Conservation (phyloP, 495 filamentous ascomycete genomes). For the Amniculicola lignicola region DNA sequence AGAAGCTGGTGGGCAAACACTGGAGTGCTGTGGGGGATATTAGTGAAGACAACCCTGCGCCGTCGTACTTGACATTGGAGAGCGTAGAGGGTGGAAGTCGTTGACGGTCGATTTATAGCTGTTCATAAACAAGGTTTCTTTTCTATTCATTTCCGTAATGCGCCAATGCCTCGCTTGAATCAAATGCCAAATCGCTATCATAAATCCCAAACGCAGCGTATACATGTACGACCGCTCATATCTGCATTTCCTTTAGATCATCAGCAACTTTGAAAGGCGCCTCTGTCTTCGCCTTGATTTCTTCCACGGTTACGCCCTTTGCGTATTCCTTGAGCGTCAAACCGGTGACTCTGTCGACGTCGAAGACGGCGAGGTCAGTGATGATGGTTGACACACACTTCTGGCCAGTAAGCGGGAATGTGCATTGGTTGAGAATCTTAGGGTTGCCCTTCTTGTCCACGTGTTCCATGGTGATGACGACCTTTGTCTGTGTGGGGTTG, state of each 20-base stretch:
- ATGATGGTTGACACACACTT: slow-evolving; percentile 87
- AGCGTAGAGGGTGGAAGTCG: slow-evolving; percentile 15
- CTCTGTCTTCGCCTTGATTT: slow-evolving; percentile 55
- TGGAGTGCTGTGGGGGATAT: slow-evolving; percentile 36
- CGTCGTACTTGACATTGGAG: slow-evolving; percentile 22
- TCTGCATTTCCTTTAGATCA: slow-evolving; percentile 48
- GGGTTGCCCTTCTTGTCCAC: slow-evolving; percentile 88
- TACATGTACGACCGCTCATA: slow-evolving; percentile 1
- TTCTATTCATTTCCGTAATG: no score
- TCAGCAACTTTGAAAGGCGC: slow-evolving; percentile 52
- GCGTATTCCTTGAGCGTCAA: slow-evolving; percentile 67
- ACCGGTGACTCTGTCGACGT: slow-evolving; percentile 69
- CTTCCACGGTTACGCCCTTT: slow-evolving; percentile 53
- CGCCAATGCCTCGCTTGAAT: slow-evolving; percentile 11
- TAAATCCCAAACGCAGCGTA: no score
- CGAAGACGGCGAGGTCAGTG: slow-evolving; percentile 88
- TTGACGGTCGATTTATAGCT: no score
- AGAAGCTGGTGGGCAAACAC: slow-evolving; percentile 34
- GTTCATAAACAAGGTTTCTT: no score
- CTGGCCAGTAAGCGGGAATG: slow-evolving; percentile 83
- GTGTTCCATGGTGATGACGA: slow-evolving; percentile 95
- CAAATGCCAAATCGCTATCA: neutral
- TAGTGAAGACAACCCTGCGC: slow-evolving; percentile 24
- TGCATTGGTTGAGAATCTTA: slow-evolving; percentile 79
- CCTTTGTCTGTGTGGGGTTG: slow-evolving; percentile 80